Base-by-base conservation (phyloP, 1,139 yeast species). In the Chernovozyma sophiae-reginae region DNA sequence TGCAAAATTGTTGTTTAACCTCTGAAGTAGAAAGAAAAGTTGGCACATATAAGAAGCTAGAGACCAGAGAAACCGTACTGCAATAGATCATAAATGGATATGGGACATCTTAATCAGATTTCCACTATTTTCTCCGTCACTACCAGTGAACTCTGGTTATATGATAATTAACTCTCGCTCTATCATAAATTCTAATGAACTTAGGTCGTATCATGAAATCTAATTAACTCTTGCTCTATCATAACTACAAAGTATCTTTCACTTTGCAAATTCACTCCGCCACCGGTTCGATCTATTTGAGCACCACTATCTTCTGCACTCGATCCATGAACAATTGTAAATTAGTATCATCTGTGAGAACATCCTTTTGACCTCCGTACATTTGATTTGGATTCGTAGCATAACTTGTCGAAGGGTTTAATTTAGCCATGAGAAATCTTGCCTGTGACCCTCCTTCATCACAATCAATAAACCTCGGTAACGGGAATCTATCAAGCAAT, bases 401-500 rank as follows among this genome's bases (percentile, higher is more conserved):
- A 48, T 80, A 80, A 33, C 77, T 75, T 11, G 81, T 77, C 18
- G 86, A 75, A 14, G 94, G 94, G 53, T 83, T 84, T 49, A 84
- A 64, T 53, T 81, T 80, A 3, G 89, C 82, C 72, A 79, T 76
- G 43, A 84, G 64, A 53, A 84, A 84, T 52, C 94, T 68, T 0
- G 92, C 87, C 49, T 83, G 92, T 0, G 86, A 79, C 2, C 87
- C 89, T 33, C 86, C 84, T 49, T 81, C 86, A 46, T 81, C 86
- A 34, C 86, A 78, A 51, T 81, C 86, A 40, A 81, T 79, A 48
- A 80, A 81, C 45, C 89, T 64, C 2, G 89, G 89, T 43, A 81
- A 64, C 14, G 89, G 89, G 64, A 80, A 81, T 43, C 92, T 59
- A 49, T 82, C 90, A 43, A 76, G 65, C 31, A 83, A 62, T 29